Conservation (phyloP, 169 alveolate genomes). For the Plasmodium cynomolgi region DNA sequence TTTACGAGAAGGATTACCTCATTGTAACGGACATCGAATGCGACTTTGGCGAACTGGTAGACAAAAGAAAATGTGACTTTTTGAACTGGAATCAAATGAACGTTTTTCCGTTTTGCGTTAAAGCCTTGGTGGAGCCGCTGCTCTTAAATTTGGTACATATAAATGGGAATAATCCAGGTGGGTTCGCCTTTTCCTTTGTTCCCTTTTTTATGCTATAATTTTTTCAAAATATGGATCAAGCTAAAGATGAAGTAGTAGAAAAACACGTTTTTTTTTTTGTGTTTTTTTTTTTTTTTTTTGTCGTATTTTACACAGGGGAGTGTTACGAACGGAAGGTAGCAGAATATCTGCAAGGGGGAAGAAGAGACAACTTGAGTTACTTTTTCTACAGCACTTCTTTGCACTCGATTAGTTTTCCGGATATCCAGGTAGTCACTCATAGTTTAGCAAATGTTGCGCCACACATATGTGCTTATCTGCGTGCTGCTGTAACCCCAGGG, state of each 20-base stretch:
- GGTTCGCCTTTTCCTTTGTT: background rate
- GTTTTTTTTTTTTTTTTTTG: background rate
- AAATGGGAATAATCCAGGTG: constrained; percentile 35
- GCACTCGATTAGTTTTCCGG: constrained; percentile 43
- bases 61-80: constrained; percentile 7
- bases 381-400: constrained; percentile 26
- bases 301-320: constrained; percentile 15
- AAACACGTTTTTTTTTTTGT: background rate
- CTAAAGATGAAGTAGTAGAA: background rate
- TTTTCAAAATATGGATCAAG: background rate
- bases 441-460: background rate
- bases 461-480: background rate
- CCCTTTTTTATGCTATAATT: background rate
- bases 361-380: constrained; percentile 43
- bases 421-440: constrained; percentile 35
- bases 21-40: constrained; percentile 62
- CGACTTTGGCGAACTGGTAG: constrained; percentile 30
- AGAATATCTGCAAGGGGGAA: constrained; percentile 15
- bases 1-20: constrained; percentile 40
- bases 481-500: background rate
- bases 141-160: constrained; percentile 46
- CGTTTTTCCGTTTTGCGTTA: constrained; percentile 52
- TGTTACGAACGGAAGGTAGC: background rate
- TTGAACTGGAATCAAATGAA: constrained; percentile 17
- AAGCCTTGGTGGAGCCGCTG: constrained; percentile 57